Percentiles rank a stretch among this genome's conserved stretches.
These are phyloP conservation scores for Penicillium waksmanii DNA, from an alignment of 495 filamentous ascomycete species.

Conservation along the genomic window DNA sequence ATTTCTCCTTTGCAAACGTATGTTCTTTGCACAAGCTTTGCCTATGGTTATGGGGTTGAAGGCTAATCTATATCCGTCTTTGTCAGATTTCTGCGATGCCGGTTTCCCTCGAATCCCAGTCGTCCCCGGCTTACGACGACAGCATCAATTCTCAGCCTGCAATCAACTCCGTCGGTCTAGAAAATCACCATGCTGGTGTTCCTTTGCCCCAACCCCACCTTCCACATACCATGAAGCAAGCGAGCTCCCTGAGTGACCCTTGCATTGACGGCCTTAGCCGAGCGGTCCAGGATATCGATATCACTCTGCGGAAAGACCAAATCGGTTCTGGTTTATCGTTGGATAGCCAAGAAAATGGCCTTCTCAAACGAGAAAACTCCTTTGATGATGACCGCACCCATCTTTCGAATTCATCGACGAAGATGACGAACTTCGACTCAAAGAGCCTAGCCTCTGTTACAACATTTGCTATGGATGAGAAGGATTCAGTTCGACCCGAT, in stretches of 20 bases:
- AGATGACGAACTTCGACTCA: constrained; percentile 84
- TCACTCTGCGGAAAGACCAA: constrained; percentile 35
- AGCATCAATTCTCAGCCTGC: constrained; percentile 25
- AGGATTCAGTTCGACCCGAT: constrained; percentile 89
- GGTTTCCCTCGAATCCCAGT: constrained; percentile 33
- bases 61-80: background rate
- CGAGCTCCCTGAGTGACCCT: constrained; percentile 28
- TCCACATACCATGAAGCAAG: constrained; percentile 23
- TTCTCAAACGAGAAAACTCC: constrained; percentile 46
- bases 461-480: constrained; percentile 92
- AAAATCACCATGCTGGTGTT: constrained; percentile 23
- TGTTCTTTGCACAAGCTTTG: constrained; percentile 1
- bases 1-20: constrained; percentile 54
- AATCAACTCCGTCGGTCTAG: constrained; percentile 23
- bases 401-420: constrained; percentile 75
- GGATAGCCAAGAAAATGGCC: constrained; percentile 34
- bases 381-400: constrained; percentile 66
- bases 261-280: constrained; percentile 37
- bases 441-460: constrained; percentile 91
- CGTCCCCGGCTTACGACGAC: constrained; percentile 31
- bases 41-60: background rate
- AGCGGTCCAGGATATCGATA: constrained; percentile 40
- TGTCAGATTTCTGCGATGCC: constrained; percentile 51
- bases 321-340: constrained; percentile 33
- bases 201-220: constrained; percentile 25